Percentiles rank a stretch among this genome's conserved stretches.
These are phyloP conservation scores for Fusarium austroafricanum DNA, from an alignment of 2,329 filamentous ascomycete genomes.

Conservation along the genomic window DNA sequence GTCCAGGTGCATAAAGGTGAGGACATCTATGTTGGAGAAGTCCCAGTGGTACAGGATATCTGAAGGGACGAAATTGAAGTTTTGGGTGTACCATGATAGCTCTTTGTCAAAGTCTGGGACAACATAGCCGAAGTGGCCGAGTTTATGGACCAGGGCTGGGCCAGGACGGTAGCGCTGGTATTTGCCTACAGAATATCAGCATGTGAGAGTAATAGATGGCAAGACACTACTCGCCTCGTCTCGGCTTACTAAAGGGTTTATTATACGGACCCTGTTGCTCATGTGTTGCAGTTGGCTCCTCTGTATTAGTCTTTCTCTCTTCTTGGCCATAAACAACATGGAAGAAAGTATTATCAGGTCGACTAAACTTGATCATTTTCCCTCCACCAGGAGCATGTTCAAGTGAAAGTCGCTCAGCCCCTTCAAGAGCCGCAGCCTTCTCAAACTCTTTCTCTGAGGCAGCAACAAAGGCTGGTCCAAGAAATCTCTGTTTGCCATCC, in stretches of 20 bases:
- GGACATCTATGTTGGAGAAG: background rate
- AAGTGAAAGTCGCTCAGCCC: background rate
- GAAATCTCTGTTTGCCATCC: background rate
- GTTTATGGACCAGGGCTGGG: background rate
- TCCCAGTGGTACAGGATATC: background rate
- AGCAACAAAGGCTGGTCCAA: background rate
- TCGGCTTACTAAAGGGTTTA: background rate
- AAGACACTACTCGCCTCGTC: background rate
- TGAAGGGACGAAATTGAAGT: background rate
- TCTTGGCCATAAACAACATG: background rate
- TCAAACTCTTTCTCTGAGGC: background rate
- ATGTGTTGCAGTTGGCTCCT: background rate
- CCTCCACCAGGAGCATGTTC: background rate
- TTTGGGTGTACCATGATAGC: background rate
- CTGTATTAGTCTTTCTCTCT: background rate
- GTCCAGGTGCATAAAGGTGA: background rate
- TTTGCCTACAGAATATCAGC: background rate
- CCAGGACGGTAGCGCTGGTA: background rate
- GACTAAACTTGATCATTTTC: background rate
- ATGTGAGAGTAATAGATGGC: too few species aligned
- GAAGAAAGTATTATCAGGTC: background rate
- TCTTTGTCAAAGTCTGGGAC: background rate
- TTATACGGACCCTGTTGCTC: background rate
- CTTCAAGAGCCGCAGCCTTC: background rate
- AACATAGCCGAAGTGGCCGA: background rate